A percentile compares a stretch with the other conserved stretches of the same genome.
Evolutionary conservation across 2,329 filamentous ascomycete species (phyloP).

Genomic region (Cryphonectria radicalis): DNA sequence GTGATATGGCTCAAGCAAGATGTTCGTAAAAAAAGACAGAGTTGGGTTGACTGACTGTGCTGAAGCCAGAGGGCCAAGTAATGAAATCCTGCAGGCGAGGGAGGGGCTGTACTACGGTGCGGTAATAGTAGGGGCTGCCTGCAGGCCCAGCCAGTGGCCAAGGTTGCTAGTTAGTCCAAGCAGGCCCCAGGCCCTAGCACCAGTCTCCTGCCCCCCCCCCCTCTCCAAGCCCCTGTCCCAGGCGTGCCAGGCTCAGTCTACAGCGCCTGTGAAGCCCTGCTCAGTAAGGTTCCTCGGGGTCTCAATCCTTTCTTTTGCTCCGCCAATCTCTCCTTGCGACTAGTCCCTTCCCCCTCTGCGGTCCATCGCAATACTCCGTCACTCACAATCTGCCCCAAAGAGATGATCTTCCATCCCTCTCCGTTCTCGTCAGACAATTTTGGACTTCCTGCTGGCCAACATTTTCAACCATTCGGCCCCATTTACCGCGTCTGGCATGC

Average conservation of each 20-base stretch:
- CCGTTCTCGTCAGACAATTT: neutral
- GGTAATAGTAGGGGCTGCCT: neutral
- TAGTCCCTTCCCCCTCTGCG: neutral
- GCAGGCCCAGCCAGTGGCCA: neutral
- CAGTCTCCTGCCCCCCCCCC: too few species aligned
- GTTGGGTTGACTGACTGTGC: neutral
- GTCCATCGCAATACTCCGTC: conserved; percentile 1
- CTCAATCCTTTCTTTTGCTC: conserved; percentile 1
- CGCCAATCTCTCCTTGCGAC: conserved; percentile 3
- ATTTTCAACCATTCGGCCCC: conserved; percentile 7
- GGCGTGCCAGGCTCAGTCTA: neutral
- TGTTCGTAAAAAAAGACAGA: neutral
- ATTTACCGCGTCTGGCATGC: conserved; percentile 12
- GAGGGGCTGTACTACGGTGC: conserved; percentile 5
- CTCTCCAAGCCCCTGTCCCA: neutral
- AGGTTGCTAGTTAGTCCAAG: neutral
- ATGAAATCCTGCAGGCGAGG: conserved; percentile 12
- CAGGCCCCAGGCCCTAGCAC: neutral
- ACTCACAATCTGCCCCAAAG: conserved; percentile 1
- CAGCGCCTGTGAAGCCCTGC: neutral
- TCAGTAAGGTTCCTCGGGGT: neutral
- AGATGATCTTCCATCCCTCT: conserved; percentile 7
- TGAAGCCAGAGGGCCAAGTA: neutral
- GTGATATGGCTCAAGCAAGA: conserved; percentile 2
- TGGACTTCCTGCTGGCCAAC: conserved; percentile 8